These are phyloP conservation scores for Shiraia bambusicola DNA, from an alignment of 2,329 filamentous ascomycete species.

Conservation along the genomic window DNA sequence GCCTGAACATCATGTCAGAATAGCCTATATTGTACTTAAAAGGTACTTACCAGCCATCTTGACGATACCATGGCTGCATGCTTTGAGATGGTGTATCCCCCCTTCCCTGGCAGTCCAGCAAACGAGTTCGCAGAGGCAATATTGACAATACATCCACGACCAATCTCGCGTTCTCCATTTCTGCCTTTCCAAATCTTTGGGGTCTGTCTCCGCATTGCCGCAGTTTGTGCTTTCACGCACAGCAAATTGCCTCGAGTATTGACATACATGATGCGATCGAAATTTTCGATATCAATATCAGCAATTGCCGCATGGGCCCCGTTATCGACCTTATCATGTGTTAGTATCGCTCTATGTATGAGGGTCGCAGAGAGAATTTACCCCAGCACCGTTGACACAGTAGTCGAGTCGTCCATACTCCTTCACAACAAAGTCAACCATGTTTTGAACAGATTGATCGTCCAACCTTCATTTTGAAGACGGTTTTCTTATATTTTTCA, in stretches of 20 bases:
- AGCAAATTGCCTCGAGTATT: slow-evolving; percentile 12
- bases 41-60: slow-evolving; percentile 20
- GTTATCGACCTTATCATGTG: slow-evolving; percentile 9
- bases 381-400: slow-evolving; percentile 56
- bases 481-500: slow-evolving; percentile 4
- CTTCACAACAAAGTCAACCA: slow-evolving; percentile 40
- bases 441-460: slow-evolving; percentile 25
- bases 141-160: slow-evolving; percentile 21
- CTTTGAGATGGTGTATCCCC: slow-evolving; percentile 25
- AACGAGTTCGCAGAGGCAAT: slow-evolving; percentile 16
- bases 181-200: slow-evolving; percentile 5
- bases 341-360: neutral
- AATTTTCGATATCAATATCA: slow-evolving; percentile 11
- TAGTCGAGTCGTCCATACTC: slow-evolving; percentile 55
- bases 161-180: slow-evolving; percentile 8
- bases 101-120: slow-evolving; percentile 15
- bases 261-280: slow-evolving; percentile 11
- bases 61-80: slow-evolving; percentile 36
- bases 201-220: slow-evolving; percentile 50
- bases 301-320: slow-evolving; percentile 7
- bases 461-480: slow-evolving; percentile 8
- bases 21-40: too few relatives aligned
- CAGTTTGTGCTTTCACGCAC: slow-evolving; percentile 46
- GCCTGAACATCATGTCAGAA: slow-evolving; percentile 4
- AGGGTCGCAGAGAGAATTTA: slow-evolving; percentile 23